Conservation (phyloP, 2,329 filamentous ascomycete genomes). For the Paecilomyces fulvus region DNA sequence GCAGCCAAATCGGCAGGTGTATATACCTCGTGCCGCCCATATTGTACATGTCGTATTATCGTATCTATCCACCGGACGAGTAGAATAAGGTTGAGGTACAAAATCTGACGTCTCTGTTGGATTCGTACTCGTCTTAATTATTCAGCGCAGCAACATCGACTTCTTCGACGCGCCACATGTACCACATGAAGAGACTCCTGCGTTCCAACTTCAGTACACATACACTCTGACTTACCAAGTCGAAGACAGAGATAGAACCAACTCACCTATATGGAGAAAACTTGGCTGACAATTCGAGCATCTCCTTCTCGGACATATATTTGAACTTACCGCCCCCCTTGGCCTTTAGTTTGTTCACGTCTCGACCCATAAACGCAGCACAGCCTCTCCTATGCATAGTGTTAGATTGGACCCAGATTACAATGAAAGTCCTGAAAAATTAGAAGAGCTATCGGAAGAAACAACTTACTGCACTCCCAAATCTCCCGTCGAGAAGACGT, state of each 20-base stretch:
- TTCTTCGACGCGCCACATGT: constrained; percentile 85
- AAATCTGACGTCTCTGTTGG: constrained; percentile 1
- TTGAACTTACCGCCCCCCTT: constrained; percentile 87
- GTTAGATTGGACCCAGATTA: background rate
- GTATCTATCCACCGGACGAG: background rate
- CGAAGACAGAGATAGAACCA: background rate
- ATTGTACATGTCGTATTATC: background rate
- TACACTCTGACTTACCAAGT: background rate
- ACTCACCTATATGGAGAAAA: constrained; percentile 72
- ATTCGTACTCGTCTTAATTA: constrained; percentile 6
- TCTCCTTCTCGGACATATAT: constrained; percentile 92
- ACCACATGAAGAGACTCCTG: constrained; percentile 91
- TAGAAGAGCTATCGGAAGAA: background rate
- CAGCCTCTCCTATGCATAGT: constrained; percentile 58
- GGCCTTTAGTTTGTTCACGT: constrained; percentile 73
- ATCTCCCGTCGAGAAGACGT: constrained; percentile 89
- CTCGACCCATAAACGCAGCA: constrained; percentile 74
- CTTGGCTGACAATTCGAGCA: constrained; percentile 69
- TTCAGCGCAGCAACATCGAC: constrained; percentile 57
- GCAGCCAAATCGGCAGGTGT: background rate
- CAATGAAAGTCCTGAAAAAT: background rate
- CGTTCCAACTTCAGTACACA: constrained; percentile 16
- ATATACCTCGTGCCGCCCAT: background rate
- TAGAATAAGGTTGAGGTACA: background rate
- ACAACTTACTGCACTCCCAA: constrained; percentile 69